Base-by-base conservation (phyloP, 768 basidiomycete species). In the Tubosaeta brunneosetosa region DNA sequence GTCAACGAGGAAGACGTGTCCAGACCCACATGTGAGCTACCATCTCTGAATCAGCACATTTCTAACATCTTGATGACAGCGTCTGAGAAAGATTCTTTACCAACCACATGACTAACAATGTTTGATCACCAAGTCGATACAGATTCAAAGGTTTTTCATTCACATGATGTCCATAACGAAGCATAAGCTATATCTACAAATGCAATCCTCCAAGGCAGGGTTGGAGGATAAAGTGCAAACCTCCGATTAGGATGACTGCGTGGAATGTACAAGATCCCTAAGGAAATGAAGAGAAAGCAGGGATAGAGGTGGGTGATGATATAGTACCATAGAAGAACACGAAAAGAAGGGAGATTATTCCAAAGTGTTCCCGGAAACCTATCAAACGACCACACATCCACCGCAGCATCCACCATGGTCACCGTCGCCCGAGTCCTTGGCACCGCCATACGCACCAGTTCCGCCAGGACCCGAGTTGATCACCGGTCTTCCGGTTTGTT, bases 401-500 rank as follows among this genome's bases (percentile, higher is more conserved):
- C 73, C 70, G 59, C 88, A 90, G 74, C 88, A 91, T 22, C 83
- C 79, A 31, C 73, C 60, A 26, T 77, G 69, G 33, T 79, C 78
- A 47, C 85, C 82, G 33, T 83, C 78, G 47, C 73, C 67, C 43
- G 76, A 69, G 45, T 77, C 78, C 6, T 65, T 71, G 56, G 74
- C 60, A 16, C 69, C 51, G 54, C 60, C 75, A 57, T 83, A 86
- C 9, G 67, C 70, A 6, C 82, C 83, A 26, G 81, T 66, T 14
- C 71, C 68, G 47, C 70, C 71, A 19, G 69, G 66, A 31, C 71
- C 69, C 5, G 71, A 58, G 38, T 75, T 82, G 32, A 78, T 64
- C 54, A 82, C 77, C 4, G 86, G 85, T 51, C 88, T 83, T 19
- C 87, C 88, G 16, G 82, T 85, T 73, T 88, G 83, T 71, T 87